Evolutionary conservation across 345 rosid species (phyloP), one percentile per base, ranked within the genome.

Genomic region (Citropsis articulata): DNA sequence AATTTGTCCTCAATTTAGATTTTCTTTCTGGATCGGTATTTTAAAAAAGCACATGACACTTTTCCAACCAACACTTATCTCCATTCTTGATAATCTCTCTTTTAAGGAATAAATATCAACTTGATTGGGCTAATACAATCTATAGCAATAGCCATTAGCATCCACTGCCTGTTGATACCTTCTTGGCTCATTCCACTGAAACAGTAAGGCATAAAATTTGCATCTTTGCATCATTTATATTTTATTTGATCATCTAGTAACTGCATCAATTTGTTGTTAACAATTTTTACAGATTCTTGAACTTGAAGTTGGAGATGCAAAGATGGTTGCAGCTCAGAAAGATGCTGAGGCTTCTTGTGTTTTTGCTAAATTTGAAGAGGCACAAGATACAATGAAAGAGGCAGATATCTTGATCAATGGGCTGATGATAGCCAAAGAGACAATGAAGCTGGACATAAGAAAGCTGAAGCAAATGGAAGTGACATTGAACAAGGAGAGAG

Each of bases 281-380:
- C 9, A 53, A 28, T 69, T 31, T 83, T 63, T 75, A 36, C 90
- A 96, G 99, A 81, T 83, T 78, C 85, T 92, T 81, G 97, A 94
- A 80, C 81, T 78, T 78, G 98, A 94, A 86, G 76, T 93, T 72
- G 91, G 89, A 78, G 93, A 90, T 35, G 89, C 93, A 73, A 90
- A 87, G 88, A 79, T 86, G 75, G 79, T 69, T 79, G 92, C 93
- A 72, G 87, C 76, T n/a, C 90, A 91, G 80, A 90, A 87, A 83
- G 83, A 84, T 50, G 92, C 88, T 2, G 91, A 92, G 80, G 91
- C 89, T 82, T 90, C 87, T 78, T 89, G 92, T 81, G 71, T 89
- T 79, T 83, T 87, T 72, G 87, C 92, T 48, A 96, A 92, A 87
- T 94, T 92, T 85, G 95, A 89, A 75, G 99, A 94, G 92, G 97